phyloP scores from a whole-genome alignment of 352 stramenopile genomes.

The Pythium rishiriense region DNA sequence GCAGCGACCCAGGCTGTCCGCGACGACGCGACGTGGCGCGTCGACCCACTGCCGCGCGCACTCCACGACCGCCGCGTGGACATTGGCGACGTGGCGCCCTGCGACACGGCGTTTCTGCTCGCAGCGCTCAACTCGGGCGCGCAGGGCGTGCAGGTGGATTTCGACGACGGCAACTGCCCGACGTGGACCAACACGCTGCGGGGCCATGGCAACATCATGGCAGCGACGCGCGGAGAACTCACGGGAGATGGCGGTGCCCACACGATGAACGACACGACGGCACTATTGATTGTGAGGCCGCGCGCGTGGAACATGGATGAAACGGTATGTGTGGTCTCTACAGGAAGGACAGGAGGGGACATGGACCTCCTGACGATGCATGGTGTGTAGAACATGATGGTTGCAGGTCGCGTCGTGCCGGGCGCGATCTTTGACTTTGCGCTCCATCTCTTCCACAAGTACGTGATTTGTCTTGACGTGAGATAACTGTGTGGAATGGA shows the following conservation, averaged over 20 bases:
- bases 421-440: conserved; percentile 95
- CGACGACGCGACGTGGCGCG: conserved; percentile 56
- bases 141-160: conserved; percentile 82
- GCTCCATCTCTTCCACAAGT: conserved; percentile 96
- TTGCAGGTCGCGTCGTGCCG: conserved; percentile 86
- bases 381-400: conserved; percentile 82
- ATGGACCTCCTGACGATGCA: too few relatives aligned
- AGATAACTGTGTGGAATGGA: neutral
- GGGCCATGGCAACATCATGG: conserved; percentile 91
- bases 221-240: conserved; percentile 80
- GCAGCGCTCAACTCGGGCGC: conserved; percentile 93
- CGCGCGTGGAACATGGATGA: conserved; percentile 96
- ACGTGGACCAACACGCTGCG: conserved; percentile 92
- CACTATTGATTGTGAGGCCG: conserved; percentile 91
- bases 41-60: conserved; percentile 61
- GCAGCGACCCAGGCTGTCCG: conserved; percentile 63
- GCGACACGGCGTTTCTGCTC: conserved; percentile 91
- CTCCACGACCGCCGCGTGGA: conserved; percentile 92
- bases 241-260: conserved; percentile 19
- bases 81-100: conserved; percentile 90
- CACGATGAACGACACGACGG: conserved; percentile 38
- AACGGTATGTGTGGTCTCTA: conserved; percentile 39
- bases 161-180: conserved; percentile 82
- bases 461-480: neutral
- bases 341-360: too few relatives aligned